These are phyloP conservation scores for Botrytis galanthina DNA, from an alignment of 2,329 filamentous ascomycete genomes.

Conservation along the genomic window DNA sequence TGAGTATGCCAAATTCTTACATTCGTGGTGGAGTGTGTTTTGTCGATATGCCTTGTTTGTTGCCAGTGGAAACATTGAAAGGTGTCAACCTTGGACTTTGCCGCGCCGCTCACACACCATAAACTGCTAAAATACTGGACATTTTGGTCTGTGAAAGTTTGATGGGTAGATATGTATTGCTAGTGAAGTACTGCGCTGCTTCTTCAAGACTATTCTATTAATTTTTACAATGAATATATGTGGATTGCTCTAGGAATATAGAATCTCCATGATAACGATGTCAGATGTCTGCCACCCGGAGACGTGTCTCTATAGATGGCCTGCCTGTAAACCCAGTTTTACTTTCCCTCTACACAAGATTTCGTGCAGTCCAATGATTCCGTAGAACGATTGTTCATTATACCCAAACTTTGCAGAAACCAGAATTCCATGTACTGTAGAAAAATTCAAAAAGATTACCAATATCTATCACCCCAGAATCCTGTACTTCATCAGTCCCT, in stretches of 20 bases:
- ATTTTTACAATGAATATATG: conserved; percentile 12
- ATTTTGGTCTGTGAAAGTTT: background rate
- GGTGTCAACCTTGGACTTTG: background rate
- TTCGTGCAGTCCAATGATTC: background rate
- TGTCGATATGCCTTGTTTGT: background rate
- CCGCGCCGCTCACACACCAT: background rate
- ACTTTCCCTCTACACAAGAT: background rate
- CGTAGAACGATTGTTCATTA: background rate
- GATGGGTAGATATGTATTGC: background rate
- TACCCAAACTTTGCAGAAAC: background rate
- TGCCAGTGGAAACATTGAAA: background rate
- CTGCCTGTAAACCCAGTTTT: background rate
- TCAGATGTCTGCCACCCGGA: background rate
- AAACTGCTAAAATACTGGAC: background rate
- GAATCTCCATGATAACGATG: background rate
- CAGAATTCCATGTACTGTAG: background rate
- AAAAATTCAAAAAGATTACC: background rate
- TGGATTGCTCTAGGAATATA: background rate
- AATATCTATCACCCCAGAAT: background rate
- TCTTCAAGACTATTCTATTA: background rate
- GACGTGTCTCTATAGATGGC: conserved; percentile 4
- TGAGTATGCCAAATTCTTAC: background rate
- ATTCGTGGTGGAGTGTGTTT: background rate
- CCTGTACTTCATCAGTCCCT: background rate
- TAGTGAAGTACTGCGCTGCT: background rate